Percentiles rank a stretch among this genome's conserved stretches.
Evolutionary conservation across 2,329 filamentous ascomycete genomes (phyloP).

Genomic region (Fusarium floridanum): DNA sequence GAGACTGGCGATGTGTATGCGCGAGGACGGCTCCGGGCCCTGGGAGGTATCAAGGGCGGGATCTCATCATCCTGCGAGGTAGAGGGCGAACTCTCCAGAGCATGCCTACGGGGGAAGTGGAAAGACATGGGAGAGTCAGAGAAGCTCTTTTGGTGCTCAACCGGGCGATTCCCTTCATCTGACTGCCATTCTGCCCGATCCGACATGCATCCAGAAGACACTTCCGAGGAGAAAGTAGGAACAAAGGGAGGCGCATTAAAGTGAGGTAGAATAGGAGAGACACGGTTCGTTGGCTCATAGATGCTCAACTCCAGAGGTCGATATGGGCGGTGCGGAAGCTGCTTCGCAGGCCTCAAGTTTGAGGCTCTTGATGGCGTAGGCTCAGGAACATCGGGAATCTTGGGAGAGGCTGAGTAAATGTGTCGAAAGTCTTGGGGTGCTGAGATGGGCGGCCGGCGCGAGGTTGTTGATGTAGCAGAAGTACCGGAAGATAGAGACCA

Average conservation of each 20-base stretch:
- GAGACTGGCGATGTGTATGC: conserved; percentile 60
- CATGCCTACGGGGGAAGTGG: conserved; percentile 64
- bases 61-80: conserved; percentile 44
- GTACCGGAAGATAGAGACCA: conserved; percentile 57
- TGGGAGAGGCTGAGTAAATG: conserved; percentile 62
- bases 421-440: conserved; percentile 72
- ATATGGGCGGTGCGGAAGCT: conserved; percentile 55
- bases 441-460: conserved; percentile 69
- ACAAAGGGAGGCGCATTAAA: conserved; percentile 58
- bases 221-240: conserved; percentile 50
- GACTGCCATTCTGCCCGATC: conserved; percentile 42
- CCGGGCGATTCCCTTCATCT: conserved; percentile 48
- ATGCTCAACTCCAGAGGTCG: conserved; percentile 70
- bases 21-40: conserved; percentile 56
- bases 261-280: conserved; percentile 69
- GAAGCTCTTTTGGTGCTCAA: conserved; percentile 58
- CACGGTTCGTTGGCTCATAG: conserved; percentile 54
- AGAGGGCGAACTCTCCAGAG: conserved; percentile 41
- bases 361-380: conserved; percentile 38
- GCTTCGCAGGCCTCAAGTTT: conserved; percentile 42
- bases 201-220: conserved; percentile 51
- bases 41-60: conserved; percentile 57
- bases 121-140: conserved; percentile 65
- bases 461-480: conserved; percentile 46
- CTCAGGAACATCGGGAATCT: conserved; percentile 48